Evolutionary conservation across 164 flowering plant genomes (phyloP).

Genomic region (Piper betle): DNA sequence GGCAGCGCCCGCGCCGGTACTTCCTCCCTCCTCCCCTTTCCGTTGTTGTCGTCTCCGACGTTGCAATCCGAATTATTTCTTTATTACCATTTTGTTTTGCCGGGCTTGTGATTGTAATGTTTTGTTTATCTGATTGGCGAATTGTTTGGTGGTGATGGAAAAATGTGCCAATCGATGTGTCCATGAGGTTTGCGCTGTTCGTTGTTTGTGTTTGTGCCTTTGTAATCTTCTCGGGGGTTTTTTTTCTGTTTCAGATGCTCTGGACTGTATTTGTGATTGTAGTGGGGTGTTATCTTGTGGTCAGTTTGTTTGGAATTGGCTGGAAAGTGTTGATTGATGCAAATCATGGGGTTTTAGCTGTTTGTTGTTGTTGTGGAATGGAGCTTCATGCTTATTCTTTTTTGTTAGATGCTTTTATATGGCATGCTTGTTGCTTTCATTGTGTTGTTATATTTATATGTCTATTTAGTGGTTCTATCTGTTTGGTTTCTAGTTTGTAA

Average conservation of each 20-base stretch:
- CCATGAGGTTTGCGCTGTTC: no score
- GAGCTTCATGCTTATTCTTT: not conserved
- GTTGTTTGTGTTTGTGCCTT: no score
- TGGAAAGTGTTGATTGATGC: no score
- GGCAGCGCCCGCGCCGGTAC: constrained; percentile 96
- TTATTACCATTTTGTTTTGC: no score
- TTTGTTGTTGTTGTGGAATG: not conserved
- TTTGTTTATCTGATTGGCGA: not conserved
- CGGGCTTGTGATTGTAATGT: no score
- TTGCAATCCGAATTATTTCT: no score
- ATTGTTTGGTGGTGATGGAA: no score
- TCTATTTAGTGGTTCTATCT: no score
- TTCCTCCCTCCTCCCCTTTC: not conserved
- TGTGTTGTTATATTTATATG: not conserved
- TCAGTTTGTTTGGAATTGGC: no score
- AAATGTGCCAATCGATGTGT: no score
- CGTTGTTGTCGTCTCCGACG: not conserved
- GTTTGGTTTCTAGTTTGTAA: not conserved
- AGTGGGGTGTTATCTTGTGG: no score
- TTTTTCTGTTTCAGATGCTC: not conserved
- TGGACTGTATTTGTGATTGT: not conserved
- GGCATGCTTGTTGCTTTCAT: no score
- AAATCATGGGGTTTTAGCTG: not conserved
- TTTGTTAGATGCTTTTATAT: not conserved
- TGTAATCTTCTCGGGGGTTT: not conserved